Evolutionary conservation across 1,284 basidiomycete genomes (phyloP).

Genomic region (Tremellales sp.): DNA sequence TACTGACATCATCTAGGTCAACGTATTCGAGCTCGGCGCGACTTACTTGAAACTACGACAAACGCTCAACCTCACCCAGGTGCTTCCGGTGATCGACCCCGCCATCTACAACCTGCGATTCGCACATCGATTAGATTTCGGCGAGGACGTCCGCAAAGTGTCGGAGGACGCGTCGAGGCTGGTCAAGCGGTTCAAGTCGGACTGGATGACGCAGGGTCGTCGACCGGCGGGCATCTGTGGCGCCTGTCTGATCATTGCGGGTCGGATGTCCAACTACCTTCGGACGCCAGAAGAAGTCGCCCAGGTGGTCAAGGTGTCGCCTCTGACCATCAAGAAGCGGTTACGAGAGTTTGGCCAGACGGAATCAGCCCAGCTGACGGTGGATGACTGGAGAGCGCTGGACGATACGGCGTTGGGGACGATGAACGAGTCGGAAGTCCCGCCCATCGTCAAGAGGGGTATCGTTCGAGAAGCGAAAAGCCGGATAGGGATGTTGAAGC

Average conservation of each 20-base stretch:
- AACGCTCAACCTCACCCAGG: conserved; percentile 81
- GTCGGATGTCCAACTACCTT: conserved; percentile 97
- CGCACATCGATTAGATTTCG: conserved; percentile 93
- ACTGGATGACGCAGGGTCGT: conserved; percentile 96
- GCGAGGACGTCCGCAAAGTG: conserved; percentile 85
- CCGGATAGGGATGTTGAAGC: conserved; percentile 33
- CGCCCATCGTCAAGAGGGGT: conserved; percentile 40
- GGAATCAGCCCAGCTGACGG: conserved; percentile 75
- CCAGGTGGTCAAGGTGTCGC: conserved; percentile 97
- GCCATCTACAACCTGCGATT: conserved; percentile 97
- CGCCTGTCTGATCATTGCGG: conserved; percentile 88
- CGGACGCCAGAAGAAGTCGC: conserved; percentile 92
- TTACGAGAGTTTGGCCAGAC: conserved; percentile 95
- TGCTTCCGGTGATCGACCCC: conserved; percentile 71
- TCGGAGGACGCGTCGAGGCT: conserved; percentile 91
- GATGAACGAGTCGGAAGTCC: conserved; percentile 29
- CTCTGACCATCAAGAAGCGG: conserved; percentile 86
- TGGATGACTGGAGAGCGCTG: conserved; percentile 88
- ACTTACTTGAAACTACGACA: conserved; percentile 93
- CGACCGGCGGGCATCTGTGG: conserved; percentile 97
- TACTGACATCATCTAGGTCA: conserved; percentile 60
- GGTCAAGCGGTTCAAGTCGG: conserved; percentile 89
- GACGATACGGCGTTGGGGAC: conserved; percentile 48
- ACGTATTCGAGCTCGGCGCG: conserved; percentile 95
- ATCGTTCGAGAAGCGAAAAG: no score